Conservation (phyloP, 768 basidiomycete species). For the Mycena metata region DNA sequence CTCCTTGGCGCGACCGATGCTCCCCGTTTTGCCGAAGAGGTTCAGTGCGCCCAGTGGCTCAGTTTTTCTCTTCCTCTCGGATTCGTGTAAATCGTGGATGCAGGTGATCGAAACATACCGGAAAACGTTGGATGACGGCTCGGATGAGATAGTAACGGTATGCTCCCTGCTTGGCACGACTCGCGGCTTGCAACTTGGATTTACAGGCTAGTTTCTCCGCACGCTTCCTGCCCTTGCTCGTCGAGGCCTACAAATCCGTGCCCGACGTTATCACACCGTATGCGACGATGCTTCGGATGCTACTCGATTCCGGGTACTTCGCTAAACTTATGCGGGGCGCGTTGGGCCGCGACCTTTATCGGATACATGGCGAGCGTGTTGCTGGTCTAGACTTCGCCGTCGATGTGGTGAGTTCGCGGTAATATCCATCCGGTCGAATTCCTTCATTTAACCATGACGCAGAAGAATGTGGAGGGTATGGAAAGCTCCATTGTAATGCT, state of each 20-base stretch:
- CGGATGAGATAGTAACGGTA: no score
- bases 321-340: conserved; percentile 10
- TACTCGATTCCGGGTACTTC: conserved; percentile 12
- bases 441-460: no score
- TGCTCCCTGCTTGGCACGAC: no score
- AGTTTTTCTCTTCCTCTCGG: no score
- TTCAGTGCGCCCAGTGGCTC: no score
- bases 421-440: no score
- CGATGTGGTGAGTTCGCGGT: conserved; percentile 4
- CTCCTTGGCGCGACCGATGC: conserved; percentile 2
- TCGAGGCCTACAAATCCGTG: conserved; percentile 4
- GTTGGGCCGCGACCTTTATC: not conserved
- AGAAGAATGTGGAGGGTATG: conserved; percentile 1
- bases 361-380: conserved; percentile 11
- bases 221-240: not conserved
- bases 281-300: conserved; percentile 4
- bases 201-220: conserved; percentile 19
- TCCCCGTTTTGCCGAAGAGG: conserved; percentile 1
- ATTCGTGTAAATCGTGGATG: no score
- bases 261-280: conserved; percentile 3
- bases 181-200: no score
- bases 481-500: conserved; percentile 1
- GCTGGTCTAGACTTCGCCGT: not conserved
- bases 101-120: no score
- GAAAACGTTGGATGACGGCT: no score